phyloP scores from a whole-genome alignment of 805 yeast genomes.

The Diddensiella transvaalensis region DNA sequence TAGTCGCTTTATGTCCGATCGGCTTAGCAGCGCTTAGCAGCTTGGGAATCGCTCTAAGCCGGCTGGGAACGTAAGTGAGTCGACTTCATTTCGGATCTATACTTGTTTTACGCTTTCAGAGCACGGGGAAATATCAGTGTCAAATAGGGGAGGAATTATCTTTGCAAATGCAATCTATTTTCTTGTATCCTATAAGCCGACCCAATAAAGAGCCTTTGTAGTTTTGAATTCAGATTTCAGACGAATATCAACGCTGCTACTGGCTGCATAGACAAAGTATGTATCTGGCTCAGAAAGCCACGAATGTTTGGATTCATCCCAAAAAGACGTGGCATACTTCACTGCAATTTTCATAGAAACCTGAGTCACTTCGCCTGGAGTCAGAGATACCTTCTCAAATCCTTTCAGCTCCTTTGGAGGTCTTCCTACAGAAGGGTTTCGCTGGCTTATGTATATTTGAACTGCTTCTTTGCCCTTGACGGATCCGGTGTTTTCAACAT shows the following conservation, averaged over 20 bases:
- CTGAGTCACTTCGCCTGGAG: slow-evolving; percentile 42
- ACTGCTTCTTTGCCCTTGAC: slow-evolving; percentile 51
- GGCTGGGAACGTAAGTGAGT: too few species aligned
- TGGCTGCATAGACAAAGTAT: slow-evolving; percentile 38
- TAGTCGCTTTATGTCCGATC: too few species aligned
- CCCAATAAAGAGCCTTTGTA: slow-evolving; percentile 25
- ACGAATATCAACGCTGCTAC: slow-evolving; percentile 17
- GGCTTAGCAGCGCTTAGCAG: too few species aligned
- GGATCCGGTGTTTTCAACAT: slow-evolving; percentile 47
- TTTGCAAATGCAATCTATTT: background rate
- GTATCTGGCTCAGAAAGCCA: slow-evolving; percentile 54
- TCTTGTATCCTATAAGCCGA: slow-evolving; percentile 27
- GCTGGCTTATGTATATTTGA: slow-evolving; percentile 48
- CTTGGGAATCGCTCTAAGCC: too few species aligned
- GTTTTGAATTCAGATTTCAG: slow-evolving; percentile 19
- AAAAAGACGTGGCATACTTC: slow-evolving; percentile 53
- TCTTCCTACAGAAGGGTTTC: slow-evolving; percentile 41
- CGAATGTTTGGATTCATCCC: slow-evolving; percentile 44
- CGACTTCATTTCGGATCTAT: background rate
- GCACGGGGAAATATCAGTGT: too few species aligned
- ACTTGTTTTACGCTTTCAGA: too few species aligned
- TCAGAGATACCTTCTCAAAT: slow-evolving; percentile 47
- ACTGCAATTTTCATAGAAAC: slow-evolving; percentile 39
- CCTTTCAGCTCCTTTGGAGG: slow-evolving; percentile 61
- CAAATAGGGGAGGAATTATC: too few species aligned